phyloP scores from a whole-genome alignment of 1,139 yeast species.

The Magnusiomyces clavatus region DNA sequence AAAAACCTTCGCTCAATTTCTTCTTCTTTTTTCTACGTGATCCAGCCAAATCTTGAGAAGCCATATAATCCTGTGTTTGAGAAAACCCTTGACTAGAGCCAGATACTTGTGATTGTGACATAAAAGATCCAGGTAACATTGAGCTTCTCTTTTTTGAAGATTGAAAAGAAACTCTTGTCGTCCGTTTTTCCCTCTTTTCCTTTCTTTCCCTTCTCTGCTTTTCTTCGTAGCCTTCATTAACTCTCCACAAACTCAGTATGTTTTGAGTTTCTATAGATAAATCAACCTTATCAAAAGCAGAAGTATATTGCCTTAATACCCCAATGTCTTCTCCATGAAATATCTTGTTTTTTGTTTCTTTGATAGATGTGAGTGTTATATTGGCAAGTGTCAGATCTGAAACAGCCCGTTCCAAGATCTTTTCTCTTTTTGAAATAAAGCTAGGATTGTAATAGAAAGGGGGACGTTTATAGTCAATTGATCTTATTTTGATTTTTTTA shows the following conservation, averaged over 20 bases:
- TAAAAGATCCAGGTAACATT: not conserved
- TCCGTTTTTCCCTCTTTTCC: not conserved
- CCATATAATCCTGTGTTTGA: constrained; percentile 1
- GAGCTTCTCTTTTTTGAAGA: not conserved
- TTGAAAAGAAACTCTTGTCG: not conserved
- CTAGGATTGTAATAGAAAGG: not conserved
- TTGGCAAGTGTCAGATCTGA: not conserved
- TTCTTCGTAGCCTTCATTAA: not conserved
- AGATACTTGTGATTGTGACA: not conserved
- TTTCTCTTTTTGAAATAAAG: not conserved
- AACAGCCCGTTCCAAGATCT: not conserved
- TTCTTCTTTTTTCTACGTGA: not conserved
- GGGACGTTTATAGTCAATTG: not conserved
- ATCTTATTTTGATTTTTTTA: not conserved
- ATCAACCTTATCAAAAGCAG: not conserved
- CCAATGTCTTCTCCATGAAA: constrained; percentile 1
- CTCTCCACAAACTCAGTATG: not conserved
- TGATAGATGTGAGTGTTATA: not conserved
- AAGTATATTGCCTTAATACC: not conserved
- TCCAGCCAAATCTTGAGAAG: not conserved
- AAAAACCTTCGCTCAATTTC: constrained; percentile 1
- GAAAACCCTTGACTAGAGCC: not conserved
- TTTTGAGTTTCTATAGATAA: not conserved
- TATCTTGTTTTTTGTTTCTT: not conserved
- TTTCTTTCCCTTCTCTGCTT: too few relatives aligned